Percentiles rank a stretch among this genome's conserved stretches.
Evolutionary conservation across 1,284 basidiomycete genomes (phyloP).

Genomic region (Microbotryum lychnidis-dioicae): DNA sequence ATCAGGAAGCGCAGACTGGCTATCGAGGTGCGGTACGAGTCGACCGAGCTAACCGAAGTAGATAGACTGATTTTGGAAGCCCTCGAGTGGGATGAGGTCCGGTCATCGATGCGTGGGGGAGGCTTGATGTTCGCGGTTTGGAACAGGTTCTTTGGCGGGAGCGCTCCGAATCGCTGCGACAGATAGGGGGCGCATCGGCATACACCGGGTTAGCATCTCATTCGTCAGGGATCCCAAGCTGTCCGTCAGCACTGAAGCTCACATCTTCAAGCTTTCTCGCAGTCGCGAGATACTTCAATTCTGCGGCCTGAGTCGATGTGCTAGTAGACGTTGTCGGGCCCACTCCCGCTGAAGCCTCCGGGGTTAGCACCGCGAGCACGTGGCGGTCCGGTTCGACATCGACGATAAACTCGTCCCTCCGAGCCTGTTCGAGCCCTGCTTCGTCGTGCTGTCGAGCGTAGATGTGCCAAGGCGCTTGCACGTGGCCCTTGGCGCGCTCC

Average conservation of each 20-base stretch:
- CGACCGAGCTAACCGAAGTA: constrained; percentile 1
- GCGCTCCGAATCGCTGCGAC: constrained; percentile 21
- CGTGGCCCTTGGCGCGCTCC: not conserved
- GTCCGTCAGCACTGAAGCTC: not conserved
- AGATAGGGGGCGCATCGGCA: not conserved
- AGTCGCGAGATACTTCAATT: constrained; percentile 11
- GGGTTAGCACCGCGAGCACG: not conserved
- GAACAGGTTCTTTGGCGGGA: constrained; percentile 14
- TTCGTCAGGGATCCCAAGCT: too few relatives aligned
- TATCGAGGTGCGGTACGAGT: constrained; percentile 17
- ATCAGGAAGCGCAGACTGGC: constrained; percentile 11
- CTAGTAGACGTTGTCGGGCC: not conserved
- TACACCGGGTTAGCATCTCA: not conserved
- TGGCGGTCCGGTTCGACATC: not conserved
- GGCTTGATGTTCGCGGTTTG: constrained; percentile 2
- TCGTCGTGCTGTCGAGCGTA: not conserved
- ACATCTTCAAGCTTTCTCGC: constrained; percentile 28
- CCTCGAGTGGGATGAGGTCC: not conserved
- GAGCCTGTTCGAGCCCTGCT: not conserved
- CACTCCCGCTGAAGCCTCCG: not conserved
- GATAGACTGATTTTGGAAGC: not conserved
- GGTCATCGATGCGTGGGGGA: not conserved
- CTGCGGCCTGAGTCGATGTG: not conserved
- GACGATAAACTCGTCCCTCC: not conserved
- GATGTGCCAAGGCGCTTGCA: not conserved